Evolutionary conservation across 768 basidiomycete species (phyloP).

Genomic region (Hygrocybe coccinea): DNA sequence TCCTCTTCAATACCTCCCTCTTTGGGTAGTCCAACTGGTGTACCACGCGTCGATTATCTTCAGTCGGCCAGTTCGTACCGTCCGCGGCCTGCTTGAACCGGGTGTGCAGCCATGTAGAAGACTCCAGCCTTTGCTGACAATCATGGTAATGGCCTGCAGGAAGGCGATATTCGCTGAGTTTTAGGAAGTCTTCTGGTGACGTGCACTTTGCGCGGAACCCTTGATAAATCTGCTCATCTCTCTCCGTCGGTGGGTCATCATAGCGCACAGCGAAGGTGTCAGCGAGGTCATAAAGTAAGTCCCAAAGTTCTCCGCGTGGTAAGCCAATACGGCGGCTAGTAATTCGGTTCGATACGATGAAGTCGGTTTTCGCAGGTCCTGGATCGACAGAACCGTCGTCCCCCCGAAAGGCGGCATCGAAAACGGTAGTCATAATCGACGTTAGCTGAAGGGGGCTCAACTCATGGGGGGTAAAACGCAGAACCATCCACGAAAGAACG

Average conservation of each 20-base stretch:
- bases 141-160: neutral
- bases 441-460: neutral
- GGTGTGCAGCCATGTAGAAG: neutral
- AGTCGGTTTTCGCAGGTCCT: neutral
- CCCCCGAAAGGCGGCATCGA: neutral
- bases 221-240: neutral
- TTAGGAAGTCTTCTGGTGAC: neutral
- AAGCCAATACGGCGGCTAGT: neutral
- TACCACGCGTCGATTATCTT: neutral
- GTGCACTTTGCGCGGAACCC: neutral
- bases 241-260: neutral
- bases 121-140: neutral
- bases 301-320: neutral
- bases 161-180: neutral
- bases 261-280: neutral
- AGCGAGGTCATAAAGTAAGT: neutral
- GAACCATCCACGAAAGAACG: neutral
- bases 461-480: neutral
- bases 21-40: neutral
- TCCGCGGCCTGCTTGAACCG: neutral
- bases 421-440: neutral
- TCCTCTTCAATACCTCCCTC: neutral
- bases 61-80: neutral
- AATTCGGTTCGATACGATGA: neutral
- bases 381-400: neutral